Percentiles rank a stretch among this genome's conserved stretches.
Conservation (phyloP, 2,329 filamentous ascomycete genomes). For the Calcarisporium arbuscula region DNA sequence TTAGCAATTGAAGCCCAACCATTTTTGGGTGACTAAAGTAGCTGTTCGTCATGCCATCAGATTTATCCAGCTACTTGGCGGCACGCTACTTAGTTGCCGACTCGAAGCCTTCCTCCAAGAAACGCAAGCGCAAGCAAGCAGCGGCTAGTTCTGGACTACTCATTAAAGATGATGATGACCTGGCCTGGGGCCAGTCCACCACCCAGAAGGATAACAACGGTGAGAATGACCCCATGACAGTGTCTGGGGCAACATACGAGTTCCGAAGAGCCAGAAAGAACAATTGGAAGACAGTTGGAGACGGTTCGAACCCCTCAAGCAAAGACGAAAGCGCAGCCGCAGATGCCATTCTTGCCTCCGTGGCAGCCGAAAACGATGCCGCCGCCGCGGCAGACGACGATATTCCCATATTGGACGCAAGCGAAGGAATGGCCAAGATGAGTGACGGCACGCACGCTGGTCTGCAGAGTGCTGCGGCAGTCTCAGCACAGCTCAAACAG, state of each 20-base stretch:
- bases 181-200: conserved; percentile 39
- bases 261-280: conserved; percentile 74
- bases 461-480: conserved; percentile 75
- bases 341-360: conserved; percentile 70
- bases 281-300: conserved; percentile 68
- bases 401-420: conserved; percentile 37
- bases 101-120: conserved; percentile 48
- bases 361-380: conserved; percentile 60
- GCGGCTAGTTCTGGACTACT: conserved; percentile 45
- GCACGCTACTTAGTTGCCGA: conserved; percentile 74
- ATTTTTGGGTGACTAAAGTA: no score
- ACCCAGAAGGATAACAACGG: conserved; percentile 43
- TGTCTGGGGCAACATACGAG: conserved; percentile 48
- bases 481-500: conserved; percentile 61
- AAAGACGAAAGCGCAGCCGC: conserved; percentile 49
- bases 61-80: conserved; percentile 79
- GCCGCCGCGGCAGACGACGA: conserved; percentile 42
- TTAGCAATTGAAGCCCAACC: no score
- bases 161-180: conserved; percentile 59
- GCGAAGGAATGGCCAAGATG: conserved; percentile 59
- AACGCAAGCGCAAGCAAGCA: conserved; percentile 55
- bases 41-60: conserved; percentile 47
- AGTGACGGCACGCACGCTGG: conserved; percentile 83
- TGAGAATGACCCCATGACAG: conserved; percentile 43
- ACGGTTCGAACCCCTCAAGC: conserved; percentile 21